phyloP scores from a whole-genome alignment of 495 filamentous ascomycete species.

The Trypethelium eluteriae region DNA sequence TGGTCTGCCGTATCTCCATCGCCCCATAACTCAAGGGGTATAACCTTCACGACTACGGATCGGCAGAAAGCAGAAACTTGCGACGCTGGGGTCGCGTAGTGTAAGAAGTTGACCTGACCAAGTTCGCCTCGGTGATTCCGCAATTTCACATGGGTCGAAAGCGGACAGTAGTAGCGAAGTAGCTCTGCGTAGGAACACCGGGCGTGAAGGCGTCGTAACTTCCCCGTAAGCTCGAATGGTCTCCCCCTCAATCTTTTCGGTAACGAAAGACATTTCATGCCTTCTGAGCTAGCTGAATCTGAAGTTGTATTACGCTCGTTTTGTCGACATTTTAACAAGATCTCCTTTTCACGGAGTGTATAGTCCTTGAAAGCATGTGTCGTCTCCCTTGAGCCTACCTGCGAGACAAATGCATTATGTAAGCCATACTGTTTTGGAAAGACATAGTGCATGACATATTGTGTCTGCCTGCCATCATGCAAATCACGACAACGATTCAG shows the following conservation, averaged over 20 bases:
- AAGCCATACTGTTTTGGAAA: constrained; percentile 87
- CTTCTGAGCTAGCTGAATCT: constrained; percentile 20
- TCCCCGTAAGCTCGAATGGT: constrained; percentile 51
- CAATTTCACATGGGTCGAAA: background rate
- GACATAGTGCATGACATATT: constrained; percentile 81
- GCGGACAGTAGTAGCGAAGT: constrained; percentile 73
- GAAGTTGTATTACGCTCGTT: constrained; percentile 13
- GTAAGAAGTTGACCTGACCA: constrained; percentile 43
- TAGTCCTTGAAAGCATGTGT: constrained; percentile 71
- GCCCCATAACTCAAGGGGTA: constrained; percentile 75
- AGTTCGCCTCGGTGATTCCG: background rate
- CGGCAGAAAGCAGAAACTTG: constrained; percentile 84
- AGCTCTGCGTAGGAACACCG: constrained; percentile 71
- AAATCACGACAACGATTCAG: constrained; percentile 62
- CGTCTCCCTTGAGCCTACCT: constrained; percentile 55
- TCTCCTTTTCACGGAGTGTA: constrained; percentile 75
- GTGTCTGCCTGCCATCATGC: constrained; percentile 46
- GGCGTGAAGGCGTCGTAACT: constrained; percentile 60
- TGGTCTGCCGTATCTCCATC: constrained; percentile 40
- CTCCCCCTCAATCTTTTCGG: constrained; percentile 71
- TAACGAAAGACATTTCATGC: constrained; percentile 28
- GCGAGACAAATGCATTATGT: constrained; percentile 80
- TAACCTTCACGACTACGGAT: constrained; percentile 62
- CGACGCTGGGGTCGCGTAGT: constrained; percentile 61
- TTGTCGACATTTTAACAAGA: constrained; percentile 34